phyloP scores from a whole-genome alignment of 1,284 basidiomycete species.

The Singerocomus inundabilis region DNA sequence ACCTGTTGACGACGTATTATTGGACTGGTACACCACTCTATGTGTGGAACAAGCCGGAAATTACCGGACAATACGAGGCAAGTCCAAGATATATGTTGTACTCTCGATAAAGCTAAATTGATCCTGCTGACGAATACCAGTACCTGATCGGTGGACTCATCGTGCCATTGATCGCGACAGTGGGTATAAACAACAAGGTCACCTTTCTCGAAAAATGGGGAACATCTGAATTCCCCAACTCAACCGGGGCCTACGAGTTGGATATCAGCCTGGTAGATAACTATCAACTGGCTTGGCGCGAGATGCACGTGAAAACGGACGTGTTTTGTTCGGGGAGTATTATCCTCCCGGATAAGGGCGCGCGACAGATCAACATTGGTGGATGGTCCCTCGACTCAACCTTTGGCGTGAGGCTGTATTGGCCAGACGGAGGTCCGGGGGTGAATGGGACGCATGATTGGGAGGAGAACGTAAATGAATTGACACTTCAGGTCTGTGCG shows the following conservation, averaged over 20 bases:
- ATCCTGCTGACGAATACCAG: slow-evolving; percentile 35
- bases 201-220: slow-evolving; percentile 69
- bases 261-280: slow-evolving; percentile 57
- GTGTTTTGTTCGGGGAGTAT: slow-evolving; percentile 76
- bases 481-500: slow-evolving; percentile 44
- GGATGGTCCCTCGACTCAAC: slow-evolving; percentile 66
- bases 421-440: slow-evolving; percentile 46
- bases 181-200: slow-evolving; percentile 77
- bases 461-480: slow-evolving; percentile 46
- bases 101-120: background rate
- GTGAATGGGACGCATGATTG: slow-evolving; percentile 56
- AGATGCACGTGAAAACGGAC: slow-evolving; percentile 70
- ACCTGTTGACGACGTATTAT: slow-evolving; percentile 52
- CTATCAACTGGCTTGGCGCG: slow-evolving; percentile 60
- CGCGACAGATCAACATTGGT: slow-evolving; percentile 66
- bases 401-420: slow-evolving; percentile 62
- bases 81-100: slow-evolving; percentile 17
- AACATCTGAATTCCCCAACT: slow-evolving; percentile 54
- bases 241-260: slow-evolving; percentile 75
- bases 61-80: slow-evolving; percentile 67
- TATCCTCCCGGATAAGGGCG: slow-evolving; percentile 69
- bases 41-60: slow-evolving; percentile 60
- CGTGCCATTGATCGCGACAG: slow-evolving; percentile 67
- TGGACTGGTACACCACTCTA: slow-evolving; percentile 56
- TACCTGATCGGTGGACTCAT: slow-evolving; percentile 63